Conservation (phyloP, 2,329 filamentous ascomycete genomes). For the Penicillium sumatraense region DNA sequence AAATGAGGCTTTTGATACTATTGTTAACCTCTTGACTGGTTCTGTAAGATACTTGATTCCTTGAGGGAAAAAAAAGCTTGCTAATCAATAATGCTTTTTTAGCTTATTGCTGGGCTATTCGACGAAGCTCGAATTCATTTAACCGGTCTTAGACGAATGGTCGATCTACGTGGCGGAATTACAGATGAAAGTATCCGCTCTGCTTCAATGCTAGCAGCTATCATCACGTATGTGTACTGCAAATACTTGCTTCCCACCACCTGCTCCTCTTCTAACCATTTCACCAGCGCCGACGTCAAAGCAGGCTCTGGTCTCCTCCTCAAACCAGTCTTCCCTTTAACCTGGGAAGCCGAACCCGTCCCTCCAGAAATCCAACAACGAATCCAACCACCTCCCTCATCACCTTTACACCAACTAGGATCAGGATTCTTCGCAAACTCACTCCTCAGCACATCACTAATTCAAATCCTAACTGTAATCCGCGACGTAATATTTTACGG, state of each 20-base stretch:
- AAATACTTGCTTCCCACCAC: too few relatives aligned
- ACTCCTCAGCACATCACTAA: constrained; percentile 34
- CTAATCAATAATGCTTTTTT: constrained; percentile 10
- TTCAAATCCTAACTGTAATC: constrained; percentile 30
- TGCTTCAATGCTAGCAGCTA: constrained; percentile 30
- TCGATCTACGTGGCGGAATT: constrained; percentile 43
- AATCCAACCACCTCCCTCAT: constrained; percentile 32
- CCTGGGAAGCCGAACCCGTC: constrained; percentile 38
- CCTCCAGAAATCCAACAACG: constrained; percentile 30
- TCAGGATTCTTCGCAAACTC: constrained; percentile 33
- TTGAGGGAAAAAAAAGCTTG: too few relatives aligned
- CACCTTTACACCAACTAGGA: constrained; percentile 30
- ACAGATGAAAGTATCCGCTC: constrained; percentile 28
- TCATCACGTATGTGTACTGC: constrained; percentile 39
- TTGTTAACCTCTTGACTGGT: constrained; percentile 43
- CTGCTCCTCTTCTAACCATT: background rate
- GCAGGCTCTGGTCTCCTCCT: constrained; percentile 39
- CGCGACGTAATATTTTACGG: constrained; percentile 41
- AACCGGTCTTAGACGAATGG: constrained; percentile 42
- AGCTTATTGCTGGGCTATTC: constrained; percentile 45
- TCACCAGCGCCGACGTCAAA: constrained; percentile 39
- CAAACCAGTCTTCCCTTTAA: constrained; percentile 39
- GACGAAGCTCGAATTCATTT: constrained; percentile 46
- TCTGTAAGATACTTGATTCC: constrained; percentile 32
- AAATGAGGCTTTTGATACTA: constrained; percentile 42